phyloP scores from a whole-genome alignment of 176 grass and related monocot species.

The Pharus latifolius region DNA sequence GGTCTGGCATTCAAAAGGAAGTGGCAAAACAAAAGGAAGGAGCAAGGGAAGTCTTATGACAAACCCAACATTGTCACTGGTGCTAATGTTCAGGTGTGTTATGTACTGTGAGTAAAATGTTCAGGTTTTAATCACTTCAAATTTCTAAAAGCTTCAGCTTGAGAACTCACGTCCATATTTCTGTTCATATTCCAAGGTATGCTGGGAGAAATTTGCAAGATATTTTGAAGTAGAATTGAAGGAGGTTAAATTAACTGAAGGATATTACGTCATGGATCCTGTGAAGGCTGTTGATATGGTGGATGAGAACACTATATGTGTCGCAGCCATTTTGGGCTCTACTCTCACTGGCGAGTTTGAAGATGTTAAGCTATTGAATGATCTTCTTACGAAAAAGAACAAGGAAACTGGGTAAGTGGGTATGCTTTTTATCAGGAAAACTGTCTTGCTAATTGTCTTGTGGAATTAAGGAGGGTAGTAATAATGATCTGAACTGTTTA shows the following conservation, averaged over 20 bases:
- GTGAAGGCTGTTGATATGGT: conserved; percentile 77
- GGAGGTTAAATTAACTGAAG: conserved; percentile 69
- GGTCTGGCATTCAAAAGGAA: conserved; percentile 82
- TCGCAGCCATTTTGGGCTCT: conserved; percentile 76
- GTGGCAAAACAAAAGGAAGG: conserved; percentile 74
- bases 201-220: conserved; percentile 82
- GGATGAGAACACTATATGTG: conserved; percentile 79
- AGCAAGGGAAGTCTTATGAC: conserved; percentile 57
- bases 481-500: not conserved
- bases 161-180: not conserved
- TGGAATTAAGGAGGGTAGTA: not conserved
- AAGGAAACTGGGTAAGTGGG: conserved; percentile 80
- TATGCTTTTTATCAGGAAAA: not conserved
- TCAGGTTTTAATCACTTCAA: not conserved
- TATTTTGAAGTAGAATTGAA: conserved; percentile 81
- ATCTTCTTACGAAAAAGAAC: conserved; percentile 59
- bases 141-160: not conserved
- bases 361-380: conserved; percentile 50
- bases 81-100: conserved; percentile 73
- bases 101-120: not conserved
- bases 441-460: not conserved
- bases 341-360: conserved; percentile 79
- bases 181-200: conserved; percentile 30
- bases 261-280: conserved; percentile 77
- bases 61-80: conserved; percentile 89